Percentiles rank a stretch among this genome's conserved stretches.
phyloP scores from a whole-genome alignment of 306 rosid species.

The Pyrus bretschneideri region DNA sequence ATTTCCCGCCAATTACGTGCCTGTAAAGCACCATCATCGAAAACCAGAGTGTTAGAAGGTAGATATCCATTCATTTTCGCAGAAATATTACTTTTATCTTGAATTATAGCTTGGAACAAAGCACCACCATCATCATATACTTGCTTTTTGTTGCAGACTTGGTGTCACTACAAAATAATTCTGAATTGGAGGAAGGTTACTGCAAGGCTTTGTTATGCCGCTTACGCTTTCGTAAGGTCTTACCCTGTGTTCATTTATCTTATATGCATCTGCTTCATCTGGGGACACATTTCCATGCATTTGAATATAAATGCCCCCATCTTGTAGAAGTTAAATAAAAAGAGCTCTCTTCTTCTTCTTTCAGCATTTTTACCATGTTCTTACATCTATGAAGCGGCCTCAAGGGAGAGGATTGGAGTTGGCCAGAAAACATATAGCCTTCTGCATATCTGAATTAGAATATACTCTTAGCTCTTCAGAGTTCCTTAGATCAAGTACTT shows the following conservation, averaged over 20 bases:
- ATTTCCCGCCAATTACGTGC: conserved; percentile 86
- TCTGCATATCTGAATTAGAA: conserved; percentile 70
- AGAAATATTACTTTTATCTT: neutral
- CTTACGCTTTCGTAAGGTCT: conserved; percentile 99
- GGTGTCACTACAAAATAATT: conserved; percentile 67
- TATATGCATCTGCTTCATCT: conserved; percentile 21
- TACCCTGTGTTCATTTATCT: conserved; percentile 54
- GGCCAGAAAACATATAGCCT: conserved; percentile 86
- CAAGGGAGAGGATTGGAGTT: conserved; percentile 97
- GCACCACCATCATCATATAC: conserved; percentile 39
- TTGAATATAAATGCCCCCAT: neutral
- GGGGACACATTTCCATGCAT: neutral
- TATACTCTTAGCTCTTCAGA: conserved; percentile 49
- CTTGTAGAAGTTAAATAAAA: neutral
- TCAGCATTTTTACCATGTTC: conserved; percentile 91
- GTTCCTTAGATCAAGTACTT: conserved; percentile 54
- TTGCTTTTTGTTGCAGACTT: conserved; percentile 51
- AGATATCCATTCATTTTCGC: neutral
- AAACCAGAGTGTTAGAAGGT: conserved; percentile 67
- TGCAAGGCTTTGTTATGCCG: conserved; percentile 90
- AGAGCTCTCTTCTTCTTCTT: conserved; percentile 5
- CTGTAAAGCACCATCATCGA: conserved; percentile 64
- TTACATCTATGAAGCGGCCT: conserved; percentile 78
- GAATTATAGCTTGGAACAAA: conserved; percentile 18
- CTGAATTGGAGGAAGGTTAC: conserved; percentile 89